Conservation (phyloP, 2,329 filamentous ascomycete genomes). For the Claviceps cyperi region DNA sequence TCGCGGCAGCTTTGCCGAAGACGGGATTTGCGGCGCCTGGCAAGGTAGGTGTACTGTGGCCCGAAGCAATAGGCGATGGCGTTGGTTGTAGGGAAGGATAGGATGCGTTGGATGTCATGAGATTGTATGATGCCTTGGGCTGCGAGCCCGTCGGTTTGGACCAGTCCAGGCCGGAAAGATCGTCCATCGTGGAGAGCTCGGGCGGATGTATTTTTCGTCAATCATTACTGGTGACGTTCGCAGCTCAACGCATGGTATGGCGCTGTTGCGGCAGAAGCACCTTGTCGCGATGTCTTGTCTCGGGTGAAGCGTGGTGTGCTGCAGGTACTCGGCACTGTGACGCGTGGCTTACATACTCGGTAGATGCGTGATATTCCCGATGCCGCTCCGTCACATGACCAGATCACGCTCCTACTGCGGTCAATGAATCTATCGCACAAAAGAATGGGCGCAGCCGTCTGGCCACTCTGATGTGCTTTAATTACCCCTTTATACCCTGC, state of each 20-base stretch:
- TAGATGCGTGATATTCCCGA: background rate
- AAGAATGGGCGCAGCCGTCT: too few species aligned
- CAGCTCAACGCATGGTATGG: conserved; percentile 3
- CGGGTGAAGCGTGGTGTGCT: background rate
- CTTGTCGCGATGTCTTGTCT: background rate
- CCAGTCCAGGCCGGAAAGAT: conserved; percentile 48
- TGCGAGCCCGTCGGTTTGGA: conserved; percentile 25
- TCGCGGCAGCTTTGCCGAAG: conserved; percentile 30
- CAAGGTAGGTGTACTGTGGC: conserved; percentile 39
- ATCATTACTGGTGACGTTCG: conserved; percentile 4
- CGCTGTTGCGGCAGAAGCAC: background rate
- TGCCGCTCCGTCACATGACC: background rate
- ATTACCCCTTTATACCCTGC: too few species aligned
- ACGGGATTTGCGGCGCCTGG: conserved; percentile 28
- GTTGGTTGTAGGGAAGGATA: conserved; percentile 40
- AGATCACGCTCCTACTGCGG: too few species aligned
- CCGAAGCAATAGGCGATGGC: conserved; percentile 40
- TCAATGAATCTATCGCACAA: too few species aligned
- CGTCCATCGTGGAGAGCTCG: conserved; percentile 35
- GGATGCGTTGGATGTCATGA: conserved; percentile 24
- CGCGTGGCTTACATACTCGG: background rate
- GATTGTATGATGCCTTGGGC: conserved; percentile 18
- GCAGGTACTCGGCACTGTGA: background rate
- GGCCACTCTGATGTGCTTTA: too few species aligned
- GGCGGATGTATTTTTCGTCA: conserved; percentile 1